These are phyloP conservation scores for Kockovaella imperatae DNA, from an alignment of 768 basidiomycete species.

Conservation along the genomic window DNA sequence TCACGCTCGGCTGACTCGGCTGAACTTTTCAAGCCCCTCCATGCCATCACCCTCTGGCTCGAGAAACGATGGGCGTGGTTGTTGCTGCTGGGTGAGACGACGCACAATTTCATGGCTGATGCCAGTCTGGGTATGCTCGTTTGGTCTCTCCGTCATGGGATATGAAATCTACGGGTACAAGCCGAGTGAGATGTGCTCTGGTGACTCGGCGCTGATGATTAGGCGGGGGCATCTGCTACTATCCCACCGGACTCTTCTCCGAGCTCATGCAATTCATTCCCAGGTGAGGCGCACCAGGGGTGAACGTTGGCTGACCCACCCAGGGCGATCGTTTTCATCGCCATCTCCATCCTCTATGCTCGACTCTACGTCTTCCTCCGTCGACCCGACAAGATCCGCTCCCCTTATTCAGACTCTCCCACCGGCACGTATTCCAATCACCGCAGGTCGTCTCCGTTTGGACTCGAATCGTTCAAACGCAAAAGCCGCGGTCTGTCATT, in stretches of 20 bases:
- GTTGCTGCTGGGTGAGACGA: slow-evolving; percentile 24
- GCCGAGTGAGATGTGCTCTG: slow-evolving; percentile 21
- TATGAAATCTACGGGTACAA: slow-evolving; percentile 34
- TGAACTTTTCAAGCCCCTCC: slow-evolving; percentile 30
- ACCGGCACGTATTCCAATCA: neutral
- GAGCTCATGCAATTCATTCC: slow-evolving; percentile 46
- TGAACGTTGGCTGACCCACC: neutral
- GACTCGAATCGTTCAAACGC: too few relatives aligned
- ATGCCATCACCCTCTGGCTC: slow-evolving; percentile 30
- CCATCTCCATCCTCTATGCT: slow-evolving; percentile 40
- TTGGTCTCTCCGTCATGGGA: slow-evolving; percentile 27
- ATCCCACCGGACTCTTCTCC: slow-evolving; percentile 39
- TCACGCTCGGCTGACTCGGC: neutral
- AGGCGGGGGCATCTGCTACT: slow-evolving; percentile 42
- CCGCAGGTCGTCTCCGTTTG: too few relatives aligned
- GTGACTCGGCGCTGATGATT: neutral
- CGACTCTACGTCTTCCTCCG: slow-evolving; percentile 45
- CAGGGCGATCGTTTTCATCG: slow-evolving; percentile 39
- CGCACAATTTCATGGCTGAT: neutral
- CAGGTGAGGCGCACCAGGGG: slow-evolving; percentile 13
- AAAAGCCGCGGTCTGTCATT: too few relatives aligned
- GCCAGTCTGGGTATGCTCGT: slow-evolving; percentile 31
- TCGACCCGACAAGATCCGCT: slow-evolving; percentile 44
- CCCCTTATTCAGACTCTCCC: slow-evolving; percentile 22
- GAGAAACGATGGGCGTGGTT: slow-evolving; percentile 39